Evolutionary conservation across 73 alveolate species (phyloP).

Genomic region (Uronychia setigera): DNA sequence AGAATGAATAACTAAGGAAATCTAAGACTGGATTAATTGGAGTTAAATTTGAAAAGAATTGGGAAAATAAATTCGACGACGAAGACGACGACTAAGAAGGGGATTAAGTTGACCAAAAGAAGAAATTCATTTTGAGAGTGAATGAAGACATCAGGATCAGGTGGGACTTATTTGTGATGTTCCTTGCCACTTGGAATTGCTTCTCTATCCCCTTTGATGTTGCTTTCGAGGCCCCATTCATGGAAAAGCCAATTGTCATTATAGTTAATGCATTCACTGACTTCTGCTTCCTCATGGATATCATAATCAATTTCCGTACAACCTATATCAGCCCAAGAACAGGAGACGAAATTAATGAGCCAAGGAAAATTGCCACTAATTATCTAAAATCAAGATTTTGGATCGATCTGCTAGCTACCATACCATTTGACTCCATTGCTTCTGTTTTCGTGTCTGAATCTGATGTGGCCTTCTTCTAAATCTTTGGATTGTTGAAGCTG

Average conservation of each 20-base stretch:
- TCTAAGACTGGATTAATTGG: too few relatives aligned
- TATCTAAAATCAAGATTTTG: constrained; percentile 13
- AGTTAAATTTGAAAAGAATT: too few relatives aligned
- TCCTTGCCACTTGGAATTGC: constrained; percentile 57
- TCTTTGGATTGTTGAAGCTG: constrained; percentile 8
- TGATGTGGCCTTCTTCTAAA: not conserved
- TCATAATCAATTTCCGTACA: constrained; percentile 29
- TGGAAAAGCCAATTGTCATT: not conserved
- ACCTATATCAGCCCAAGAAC: constrained; percentile 37
- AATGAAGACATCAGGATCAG: constrained; percentile 27
- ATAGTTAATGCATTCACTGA: constrained; percentile 23
- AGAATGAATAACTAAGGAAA: too few relatives aligned
- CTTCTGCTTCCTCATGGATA: constrained; percentile 34
- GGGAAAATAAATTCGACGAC: too few relatives aligned
- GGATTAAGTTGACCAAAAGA: too few relatives aligned
- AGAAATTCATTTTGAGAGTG: constrained; percentile 14
- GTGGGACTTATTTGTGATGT: constrained; percentile 68
- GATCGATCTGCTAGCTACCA: constrained; percentile 38
- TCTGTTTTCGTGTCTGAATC: not conserved
- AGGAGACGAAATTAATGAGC: constrained; percentile 34
- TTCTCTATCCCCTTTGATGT: constrained; percentile 61
- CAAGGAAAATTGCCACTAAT: constrained; percentile 8
- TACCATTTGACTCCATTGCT: constrained; percentile 22
- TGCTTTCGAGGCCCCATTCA: constrained; percentile 32
- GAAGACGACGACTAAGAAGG: too few relatives aligned